Evolutionary conservation across 805 yeast genomes (phyloP), one percentile per base, ranked within the genome.

Genomic region (Cyberlindnera galapagoensis): DNA sequence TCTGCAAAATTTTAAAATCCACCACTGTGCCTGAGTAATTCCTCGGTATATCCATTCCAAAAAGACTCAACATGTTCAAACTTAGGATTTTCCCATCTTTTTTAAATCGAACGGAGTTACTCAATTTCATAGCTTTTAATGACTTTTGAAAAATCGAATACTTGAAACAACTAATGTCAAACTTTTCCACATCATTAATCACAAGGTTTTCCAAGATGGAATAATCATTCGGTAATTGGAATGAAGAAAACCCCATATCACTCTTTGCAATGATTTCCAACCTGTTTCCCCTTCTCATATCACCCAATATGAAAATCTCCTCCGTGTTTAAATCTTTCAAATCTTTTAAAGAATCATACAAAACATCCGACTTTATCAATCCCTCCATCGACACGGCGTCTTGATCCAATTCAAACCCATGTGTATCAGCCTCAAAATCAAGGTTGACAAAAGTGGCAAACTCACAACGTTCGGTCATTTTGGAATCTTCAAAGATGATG

Each of bases 181-280:
- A 51, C 8, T 43, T 47, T 2, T 43, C 42, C 7, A 50, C 42
- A 22, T 47, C 59, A 20, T 54, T 55, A 7, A 63, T 57, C 24
- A 55, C 63, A 19, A 84, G 51, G 26, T 76, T 75, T 39, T 81
- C 90, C 20, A 86, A 52, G 9, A 76, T 71, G 3, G 74, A 61
- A 43, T 69, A 66, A 29, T 72, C 81, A 38, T 67, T 69, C 1
- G 94, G 94, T 28, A 79, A 66, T 8, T 69, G 65, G 14, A 84
- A 60, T 47, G 80, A 77, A 24, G 84, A 76, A 31, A 67, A 63
- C 0, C 94, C 95, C 28, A 83, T 65, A n/a, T 77, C 81, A 9
- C 90, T 83, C 24, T 66, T 68, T 0, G 92, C 79, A 5, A 81
- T 69, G 33, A 86, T 47, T 4, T 66, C 65, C 3, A 58, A 47